These are phyloP conservation scores for Paecilomyces variotii DNA, from an alignment of 2,329 filamentous ascomycete genomes.

Conservation along the genomic window DNA sequence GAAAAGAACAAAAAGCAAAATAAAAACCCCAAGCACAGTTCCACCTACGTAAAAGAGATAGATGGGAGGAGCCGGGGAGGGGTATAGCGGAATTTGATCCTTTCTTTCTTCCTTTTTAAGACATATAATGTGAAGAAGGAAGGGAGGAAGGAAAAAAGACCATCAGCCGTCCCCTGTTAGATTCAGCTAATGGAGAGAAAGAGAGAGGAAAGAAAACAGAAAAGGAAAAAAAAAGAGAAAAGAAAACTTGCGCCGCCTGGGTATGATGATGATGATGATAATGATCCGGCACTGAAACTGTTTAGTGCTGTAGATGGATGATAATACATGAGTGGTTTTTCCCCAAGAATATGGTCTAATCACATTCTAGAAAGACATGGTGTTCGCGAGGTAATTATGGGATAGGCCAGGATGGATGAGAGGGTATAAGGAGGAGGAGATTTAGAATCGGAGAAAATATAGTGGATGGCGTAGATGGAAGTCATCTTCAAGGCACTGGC, in stretches of 20 bases:
- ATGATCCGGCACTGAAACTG: neutral
- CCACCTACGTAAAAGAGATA: neutral
- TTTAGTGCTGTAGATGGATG: slow-evolving; percentile 2
- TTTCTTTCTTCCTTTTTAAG: neutral
- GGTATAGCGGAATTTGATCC: neutral
- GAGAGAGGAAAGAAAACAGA: neutral
- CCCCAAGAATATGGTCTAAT: neutral
- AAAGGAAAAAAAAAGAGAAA: neutral
- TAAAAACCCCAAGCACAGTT: neutral
- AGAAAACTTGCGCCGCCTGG: neutral
- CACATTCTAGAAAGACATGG: neutral
- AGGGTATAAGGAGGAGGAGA: neutral
- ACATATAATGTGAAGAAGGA: neutral
- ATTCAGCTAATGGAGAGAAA: neutral
- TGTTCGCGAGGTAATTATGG: no score
- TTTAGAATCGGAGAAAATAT: neutral
- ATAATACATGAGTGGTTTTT: neutral
- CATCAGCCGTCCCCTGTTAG: neutral
- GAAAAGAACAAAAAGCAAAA: neutral
- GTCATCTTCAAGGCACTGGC: neutral
- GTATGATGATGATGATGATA: slow-evolving; percentile 1
- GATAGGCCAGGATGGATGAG: neutral
- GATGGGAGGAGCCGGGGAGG: neutral
- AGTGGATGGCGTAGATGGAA: neutral
- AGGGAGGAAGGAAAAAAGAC: neutral